These are phyloP conservation scores for Pseudisothecium myosuroides DNA, from an alignment of 225 moss, liverwort and hornwort species.

Conservation along the genomic window DNA sequence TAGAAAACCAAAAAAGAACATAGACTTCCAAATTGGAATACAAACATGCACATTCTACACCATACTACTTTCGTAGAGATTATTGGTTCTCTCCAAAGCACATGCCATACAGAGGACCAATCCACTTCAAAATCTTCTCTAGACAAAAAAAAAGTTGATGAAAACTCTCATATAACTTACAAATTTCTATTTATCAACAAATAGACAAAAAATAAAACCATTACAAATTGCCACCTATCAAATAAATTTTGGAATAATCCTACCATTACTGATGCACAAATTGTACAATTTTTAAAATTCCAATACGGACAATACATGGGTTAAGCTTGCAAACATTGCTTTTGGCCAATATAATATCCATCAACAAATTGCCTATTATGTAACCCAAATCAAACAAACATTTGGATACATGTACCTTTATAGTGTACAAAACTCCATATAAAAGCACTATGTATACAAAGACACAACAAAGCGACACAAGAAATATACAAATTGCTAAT, in stretches of 20 bases:
- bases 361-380: not conserved
- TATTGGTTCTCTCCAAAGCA: fast-evolving
- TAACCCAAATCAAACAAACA: not conserved
- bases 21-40: not conserved
- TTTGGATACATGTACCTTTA: not conserved
- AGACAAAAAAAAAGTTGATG: fast-evolving
- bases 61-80: not conserved
- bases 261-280: not conserved
- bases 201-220: not conserved
- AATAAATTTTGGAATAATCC: not conserved
- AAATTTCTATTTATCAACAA: not conserved
- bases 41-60: not conserved
- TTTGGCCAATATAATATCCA: not conserved
- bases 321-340: fast-evolving
- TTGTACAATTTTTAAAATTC: not conserved
- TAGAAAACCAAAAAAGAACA: not conserved
- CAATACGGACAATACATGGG: fast-evolving
- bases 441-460: not conserved
- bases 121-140: fast-evolving
- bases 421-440: not conserved
- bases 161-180: not conserved
- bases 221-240: not conserved
- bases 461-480: not conserved
- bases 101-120: not conserved
- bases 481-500: not conserved